phyloP scores from a whole-genome alignment of 2,329 filamentous ascomycete species.

The Alternaria atra region DNA sequence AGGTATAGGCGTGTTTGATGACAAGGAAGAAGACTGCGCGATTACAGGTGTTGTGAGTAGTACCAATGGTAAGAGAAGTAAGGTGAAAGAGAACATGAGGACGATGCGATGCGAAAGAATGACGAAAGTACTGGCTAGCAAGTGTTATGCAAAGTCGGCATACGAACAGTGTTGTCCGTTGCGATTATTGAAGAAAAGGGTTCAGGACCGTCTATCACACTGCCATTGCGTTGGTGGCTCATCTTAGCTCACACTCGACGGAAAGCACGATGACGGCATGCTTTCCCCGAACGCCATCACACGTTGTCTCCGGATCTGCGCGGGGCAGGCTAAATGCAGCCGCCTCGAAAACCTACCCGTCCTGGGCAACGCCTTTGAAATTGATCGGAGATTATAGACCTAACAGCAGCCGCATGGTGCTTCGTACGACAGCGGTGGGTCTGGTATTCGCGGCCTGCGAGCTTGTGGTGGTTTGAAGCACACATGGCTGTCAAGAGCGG shows the following conservation, averaged over 20 bases:
- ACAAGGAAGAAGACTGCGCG: conserved; percentile 25
- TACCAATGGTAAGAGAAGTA: conserved; percentile 15
- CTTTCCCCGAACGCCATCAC: conserved; percentile 8
- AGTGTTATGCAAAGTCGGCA: conserved; percentile 1
- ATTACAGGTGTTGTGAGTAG: conserved; percentile 14
- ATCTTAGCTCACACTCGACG: conserved; percentile 1
- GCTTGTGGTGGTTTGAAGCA: neutral
- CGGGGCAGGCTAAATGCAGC: conserved; percentile 16
- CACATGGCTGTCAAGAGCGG: neutral
- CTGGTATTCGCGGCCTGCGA: neutral
- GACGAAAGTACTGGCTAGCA: conserved; percentile 9
- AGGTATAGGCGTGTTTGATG: conserved; percentile 14
- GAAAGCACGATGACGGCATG: conserved; percentile 32
- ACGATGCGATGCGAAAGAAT: conserved; percentile 19
- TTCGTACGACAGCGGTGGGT: neutral
- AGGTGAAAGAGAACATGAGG: conserved; percentile 24
- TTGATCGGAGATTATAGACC: neutral
- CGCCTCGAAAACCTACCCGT: conserved; percentile 11
- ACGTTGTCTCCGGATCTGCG: conserved; percentile 26
- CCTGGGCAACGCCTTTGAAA: neutral
- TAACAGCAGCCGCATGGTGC: neutral
- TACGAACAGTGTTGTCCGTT: neutral
- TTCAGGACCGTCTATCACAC: neutral
- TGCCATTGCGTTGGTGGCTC: neutral
- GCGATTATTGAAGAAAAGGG: neutral